Evolutionary conservation across 257 asterid species (phyloP), one percentile per base, ranked within the genome.

Genomic region (Solanum chilense): DNA sequence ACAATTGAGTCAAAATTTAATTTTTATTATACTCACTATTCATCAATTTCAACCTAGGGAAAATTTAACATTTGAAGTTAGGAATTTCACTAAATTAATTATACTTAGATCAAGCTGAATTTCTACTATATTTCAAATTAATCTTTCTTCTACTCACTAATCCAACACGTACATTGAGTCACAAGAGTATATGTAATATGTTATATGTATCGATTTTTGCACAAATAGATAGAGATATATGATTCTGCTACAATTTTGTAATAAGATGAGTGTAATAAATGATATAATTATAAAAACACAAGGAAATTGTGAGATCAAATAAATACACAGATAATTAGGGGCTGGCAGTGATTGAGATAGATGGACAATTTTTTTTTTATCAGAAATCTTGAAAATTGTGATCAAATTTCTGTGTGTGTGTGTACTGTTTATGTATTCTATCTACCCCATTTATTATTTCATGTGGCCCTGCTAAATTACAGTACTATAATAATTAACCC

Each of bases 261-360:
- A 10, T 37, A 52, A 9, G 23, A 76, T 44, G 25, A 77, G 42
- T 80, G 4, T 80, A 45, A 80, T 27, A 45, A 47, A 80, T 80
- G 44, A 27, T 10, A 80, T 16, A 45, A 25, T 78, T 16, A 45
- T 47, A 9, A 47, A 29, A 47, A 80, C 68, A 80, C 85, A 80
- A 80, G 69, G 44, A 18, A 47, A 80, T 52, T 80, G 68, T 80
- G 85, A 80, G 23, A 80, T 47, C 12, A 84, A 42, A 21, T 88
- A 47, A 88, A 86, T 86, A 81, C 84, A 87, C 75, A 82, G 87
- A 68, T 86, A 74, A 66, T 84, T 80, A 80, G 85, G 87, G 86
- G 91, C 78, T 89, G 93, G 90, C 93, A 88, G 86, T 90, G 93
- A 92, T 89, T 91, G 93, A 35, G 95, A 90, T 90, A 87, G 90